Conservation (phyloP, 768 basidiomycete species). For the Suillus tomentosus region DNA sequence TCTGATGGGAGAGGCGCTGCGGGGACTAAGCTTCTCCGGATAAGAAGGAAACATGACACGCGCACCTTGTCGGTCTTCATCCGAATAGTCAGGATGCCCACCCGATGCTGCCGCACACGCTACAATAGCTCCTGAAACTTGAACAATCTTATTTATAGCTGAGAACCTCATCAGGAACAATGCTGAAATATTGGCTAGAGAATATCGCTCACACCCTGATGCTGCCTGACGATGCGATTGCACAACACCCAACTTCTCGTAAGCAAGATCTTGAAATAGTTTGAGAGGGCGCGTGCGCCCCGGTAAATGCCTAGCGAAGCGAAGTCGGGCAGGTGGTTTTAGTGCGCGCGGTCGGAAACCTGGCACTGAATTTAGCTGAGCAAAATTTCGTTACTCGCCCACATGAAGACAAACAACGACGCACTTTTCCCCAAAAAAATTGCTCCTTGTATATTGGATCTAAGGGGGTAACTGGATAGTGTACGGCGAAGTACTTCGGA, state of each 20-base stretch:
- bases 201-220: slow-evolving; percentile 39
- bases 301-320: slow-evolving; percentile 11
- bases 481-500: slow-evolving; percentile 21
- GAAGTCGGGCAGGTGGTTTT: slow-evolving; percentile 1
- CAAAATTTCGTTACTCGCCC: background rate
- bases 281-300: slow-evolving; percentile 23
- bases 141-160: slow-evolving; percentile 58
- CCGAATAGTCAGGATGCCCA: slow-evolving; percentile 41
- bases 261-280: slow-evolving; percentile 26
- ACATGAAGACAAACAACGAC: background rate
- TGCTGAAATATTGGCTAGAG: background rate
- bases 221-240: slow-evolving; percentile 45
- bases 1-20: slow-evolving; percentile 42
- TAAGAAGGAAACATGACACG: background rate
- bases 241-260: slow-evolving; percentile 26
- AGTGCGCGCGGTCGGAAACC: slow-evolving; percentile 5
- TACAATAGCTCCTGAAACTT: slow-evolving; percentile 42
- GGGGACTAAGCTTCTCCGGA: background rate
- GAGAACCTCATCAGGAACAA: slow-evolving; percentile 8
- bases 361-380: slow-evolving; percentile 4
- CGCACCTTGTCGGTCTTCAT: slow-evolving; percentile 13
- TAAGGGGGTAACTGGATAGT: slow-evolving; percentile 22
- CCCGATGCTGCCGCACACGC: slow-evolving; percentile 49
- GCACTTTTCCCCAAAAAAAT: slow-evolving; percentile 25
- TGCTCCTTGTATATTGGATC: slow-evolving; percentile 19